Evolutionary conservation across 805 yeast genomes (phyloP), one percentile per base, ranked within the genome.

Genomic region (Candida incommunis): DNA sequence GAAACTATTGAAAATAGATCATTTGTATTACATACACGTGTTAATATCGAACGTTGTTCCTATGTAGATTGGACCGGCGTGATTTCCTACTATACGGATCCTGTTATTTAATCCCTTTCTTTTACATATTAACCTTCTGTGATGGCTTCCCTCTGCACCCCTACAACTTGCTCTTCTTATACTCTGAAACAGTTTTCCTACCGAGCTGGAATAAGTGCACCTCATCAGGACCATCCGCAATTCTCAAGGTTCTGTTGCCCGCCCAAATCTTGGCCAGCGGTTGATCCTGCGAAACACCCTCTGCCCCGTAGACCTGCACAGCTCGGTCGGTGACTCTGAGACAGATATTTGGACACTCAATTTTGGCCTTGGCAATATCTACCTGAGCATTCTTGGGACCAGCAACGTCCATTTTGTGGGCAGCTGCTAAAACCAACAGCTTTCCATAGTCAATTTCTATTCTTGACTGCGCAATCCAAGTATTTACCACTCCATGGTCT

Each of bases 151-250:
- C n/a, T n/a, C n/a, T n/a, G n/a, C n/a, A n/a, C n/a, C n/a, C n/a
- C n/a, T n/a, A n/a, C n/a, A n/a, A n/a, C n/a, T 31, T 31, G 27
- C 13, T 13, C 37, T 31, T 31, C 18, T 11, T 11, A 16, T 31
- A 31, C 5, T 22, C 29, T 23, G 20, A 22, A 21, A 46, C 41
- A 13, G 51, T 49, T 16, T 55, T 48, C 47, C 74, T 67, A 4
- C 75, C 81, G 50, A 78, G 63, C 60, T 76, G 82, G 48, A 63
- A 62, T 56, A 74, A 61, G 56, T 78, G 81, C 2, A 78, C 79
- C 57, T 76, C 82, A 62, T 77, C 82, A 2, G 83, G 83, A 11
- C 82, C 82, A 57, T 78, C 83, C 15, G 82, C 82, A 46, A 76
- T 73, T 50, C 82, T 54, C 46, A 77, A 66, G 40, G 78, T 74